Conservation (phyloP, 1,284 basidiomycete species). For the Ustilago shanxiensis region DNA sequence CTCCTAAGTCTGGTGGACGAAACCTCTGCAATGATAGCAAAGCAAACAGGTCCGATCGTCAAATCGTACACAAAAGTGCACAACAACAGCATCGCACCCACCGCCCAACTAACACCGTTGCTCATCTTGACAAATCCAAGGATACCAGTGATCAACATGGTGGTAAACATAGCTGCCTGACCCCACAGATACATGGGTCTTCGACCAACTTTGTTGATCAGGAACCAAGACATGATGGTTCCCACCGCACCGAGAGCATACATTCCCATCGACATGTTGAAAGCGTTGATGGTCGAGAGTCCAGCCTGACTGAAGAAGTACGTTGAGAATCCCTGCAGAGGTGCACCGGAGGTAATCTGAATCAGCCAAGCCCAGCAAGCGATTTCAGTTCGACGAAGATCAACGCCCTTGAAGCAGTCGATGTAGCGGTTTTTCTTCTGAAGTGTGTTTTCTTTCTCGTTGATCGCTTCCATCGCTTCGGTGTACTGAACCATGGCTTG, state of each 20-base stretch:
- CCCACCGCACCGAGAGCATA: constrained; percentile 70
- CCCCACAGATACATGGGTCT: constrained; percentile 72
- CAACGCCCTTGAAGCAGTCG: constrained; percentile 73
- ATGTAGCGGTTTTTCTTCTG: constrained; percentile 69
- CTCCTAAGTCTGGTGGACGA: constrained; percentile 72
- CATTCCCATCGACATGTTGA: constrained; percentile 71
- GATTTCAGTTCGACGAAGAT: constrained; percentile 72
- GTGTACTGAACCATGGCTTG: constrained; percentile 72
- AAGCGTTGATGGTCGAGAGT: constrained; percentile 68
- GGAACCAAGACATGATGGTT: constrained; percentile 71
- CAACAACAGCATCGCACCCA: constrained; percentile 71
- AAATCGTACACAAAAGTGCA: constrained; percentile 71
- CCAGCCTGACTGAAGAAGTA: constrained; percentile 72
- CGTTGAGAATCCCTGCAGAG: constrained; percentile 65
- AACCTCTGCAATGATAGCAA: constrained; percentile 73
- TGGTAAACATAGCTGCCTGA: constrained; percentile 69
- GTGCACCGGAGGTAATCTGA: constrained; percentile 68
- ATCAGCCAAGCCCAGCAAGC: constrained; percentile 68
- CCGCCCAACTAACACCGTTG: constrained; percentile 66
- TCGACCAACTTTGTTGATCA: constrained; percentile 71
- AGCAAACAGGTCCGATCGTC: constrained; percentile 71
- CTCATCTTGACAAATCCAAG: constrained; percentile 55
- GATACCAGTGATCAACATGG: constrained; percentile 73
- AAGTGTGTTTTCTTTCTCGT: constrained; percentile 69
- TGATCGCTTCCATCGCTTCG: constrained; percentile 72